Evolutionary conservation across 2,329 filamentous ascomycete genomes (phyloP).

Genomic region (Exophiala aquamarina): DNA sequence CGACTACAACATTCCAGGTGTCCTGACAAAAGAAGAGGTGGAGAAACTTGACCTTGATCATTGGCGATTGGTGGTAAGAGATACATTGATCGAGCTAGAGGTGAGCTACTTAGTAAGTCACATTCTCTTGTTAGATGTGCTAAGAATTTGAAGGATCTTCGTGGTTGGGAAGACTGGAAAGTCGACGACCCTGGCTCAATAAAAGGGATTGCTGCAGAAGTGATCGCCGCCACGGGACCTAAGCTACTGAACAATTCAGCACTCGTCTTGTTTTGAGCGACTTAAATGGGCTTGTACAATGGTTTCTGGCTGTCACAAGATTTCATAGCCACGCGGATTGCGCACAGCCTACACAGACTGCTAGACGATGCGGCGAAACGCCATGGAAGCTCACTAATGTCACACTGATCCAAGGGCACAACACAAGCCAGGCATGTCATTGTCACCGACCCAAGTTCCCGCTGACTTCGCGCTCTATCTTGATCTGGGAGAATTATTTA

Average conservation of each 20-base stretch:
- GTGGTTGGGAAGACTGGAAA: constrained; percentile 46
- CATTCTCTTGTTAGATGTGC: background rate
- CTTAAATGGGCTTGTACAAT: too few species aligned
- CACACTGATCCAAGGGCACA: too few species aligned
- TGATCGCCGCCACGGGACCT: constrained; percentile 46
- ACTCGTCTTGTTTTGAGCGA: constrained; percentile 23
- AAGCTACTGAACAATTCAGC: constrained; percentile 37
- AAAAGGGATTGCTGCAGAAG: constrained; percentile 48
- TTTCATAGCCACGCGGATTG: too few species aligned
- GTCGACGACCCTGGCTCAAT: constrained; percentile 44
- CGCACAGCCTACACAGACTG: too few species aligned
- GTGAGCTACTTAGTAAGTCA: constrained; percentile 33
- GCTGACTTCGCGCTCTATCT: too few species aligned
- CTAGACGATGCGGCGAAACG: too few species aligned
- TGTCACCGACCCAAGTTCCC: too few species aligned
- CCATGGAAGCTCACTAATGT: too few species aligned
- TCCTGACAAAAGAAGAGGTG: constrained; percentile 44
- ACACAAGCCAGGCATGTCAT: too few species aligned
- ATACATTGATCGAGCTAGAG: constrained; percentile 43
- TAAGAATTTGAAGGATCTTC: constrained; percentile 39
- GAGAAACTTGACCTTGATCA: constrained; percentile 43
- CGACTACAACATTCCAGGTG: constrained; percentile 46
- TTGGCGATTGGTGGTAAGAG: constrained; percentile 44
- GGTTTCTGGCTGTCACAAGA: too few species aligned
- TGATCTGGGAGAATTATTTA: too few species aligned